phyloP scores from a whole-genome alignment of 1,139 yeast species.

The Blastobotrys apis region DNA sequence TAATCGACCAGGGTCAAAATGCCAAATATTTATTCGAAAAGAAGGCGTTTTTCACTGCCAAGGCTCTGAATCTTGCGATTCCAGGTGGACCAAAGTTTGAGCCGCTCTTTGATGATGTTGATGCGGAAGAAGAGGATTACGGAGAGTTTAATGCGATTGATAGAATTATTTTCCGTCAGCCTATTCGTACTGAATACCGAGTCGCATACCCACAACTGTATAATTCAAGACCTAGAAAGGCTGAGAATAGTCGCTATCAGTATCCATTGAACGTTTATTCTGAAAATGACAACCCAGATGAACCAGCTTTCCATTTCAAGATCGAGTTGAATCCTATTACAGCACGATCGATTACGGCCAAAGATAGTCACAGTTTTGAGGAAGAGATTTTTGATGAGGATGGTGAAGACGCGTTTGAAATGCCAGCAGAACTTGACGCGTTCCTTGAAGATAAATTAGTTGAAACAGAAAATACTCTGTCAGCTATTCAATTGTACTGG shows the following conservation, averaged over 20 bases:
- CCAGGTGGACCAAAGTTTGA: constrained; percentile 98
- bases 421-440: constrained; percentile 45
- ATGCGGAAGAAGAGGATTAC: constrained; percentile 68
- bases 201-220: constrained; percentile 84
- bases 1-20: constrained; percentile 50
- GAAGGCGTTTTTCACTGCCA: constrained; percentile 80
- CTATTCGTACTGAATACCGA: constrained; percentile 74
- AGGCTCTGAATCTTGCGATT: constrained; percentile 76
- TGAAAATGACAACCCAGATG: constrained; percentile 47
- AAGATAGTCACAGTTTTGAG: constrained; percentile 23
- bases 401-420: constrained; percentile 34
- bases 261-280: constrained; percentile 52
- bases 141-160: constrained; percentile 89
- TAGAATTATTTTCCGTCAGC: constrained; percentile 73
- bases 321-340: constrained; percentile 54
- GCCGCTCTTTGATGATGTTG: constrained; percentile 61
- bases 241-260: constrained; percentile 57
- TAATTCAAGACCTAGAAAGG: constrained; percentile 70
- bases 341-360: constrained; percentile 34
- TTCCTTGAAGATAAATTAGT: constrained; percentile 45
- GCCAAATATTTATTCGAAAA: constrained; percentile 68
- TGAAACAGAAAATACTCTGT: constrained; percentile 43
- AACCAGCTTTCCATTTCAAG: constrained; percentile 55
- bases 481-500: constrained; percentile 63
- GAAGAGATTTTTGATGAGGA: constrained; percentile 35